Evolutionary conservation across 306 rosid species (phyloP), one percentile per base, ranked within the genome.

Genomic region (Prunus mume): DNA sequence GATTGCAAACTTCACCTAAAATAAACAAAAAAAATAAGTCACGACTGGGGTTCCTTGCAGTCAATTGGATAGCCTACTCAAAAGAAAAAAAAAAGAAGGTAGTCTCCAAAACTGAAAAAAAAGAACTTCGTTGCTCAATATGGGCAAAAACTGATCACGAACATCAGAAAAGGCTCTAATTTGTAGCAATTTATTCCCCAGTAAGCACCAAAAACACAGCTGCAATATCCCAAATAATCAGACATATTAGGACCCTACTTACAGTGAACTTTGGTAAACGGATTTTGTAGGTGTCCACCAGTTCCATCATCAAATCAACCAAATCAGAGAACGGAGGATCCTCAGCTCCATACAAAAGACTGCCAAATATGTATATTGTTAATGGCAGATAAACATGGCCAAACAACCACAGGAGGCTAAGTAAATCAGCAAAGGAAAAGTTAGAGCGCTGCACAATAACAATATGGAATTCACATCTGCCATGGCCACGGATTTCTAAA

Each of bases 231-330:
- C 60, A 67, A 8, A 41, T 8, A 41, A 43, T 43, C 17, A 67
- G 12, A 43, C 68, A 20, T 24, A 25, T 9, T 47, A 61, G 58
- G 18, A 46, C 45, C 28, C 28, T 60, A 83, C 99, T 92, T 76
- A 95, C 99, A 4, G 99, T 92, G 90, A 92, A 95, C 83, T 92
- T 95, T 4, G 99, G 99, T 70, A 95, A 83, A 45, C 93, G 93
- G 47, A 95, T 69, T 86, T 82, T 87, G 82, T 92, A 92, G 41
- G 93, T 89, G 75, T 89, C 96, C 34, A 95, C 98, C 41, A 92
- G 92, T 81, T 92, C 99, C 97, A 95, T 95, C 99, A 95, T 95
- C 75, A 95, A 88, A 80, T 92, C 97, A 79, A 95, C 97, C 90
- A 95, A 88, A 82, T 90, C 96, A 69, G 99, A 88, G 81, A 95